Base-by-base conservation (phyloP, 768 basidiomycete genomes). In the Tremella mesenterica region DNA sequence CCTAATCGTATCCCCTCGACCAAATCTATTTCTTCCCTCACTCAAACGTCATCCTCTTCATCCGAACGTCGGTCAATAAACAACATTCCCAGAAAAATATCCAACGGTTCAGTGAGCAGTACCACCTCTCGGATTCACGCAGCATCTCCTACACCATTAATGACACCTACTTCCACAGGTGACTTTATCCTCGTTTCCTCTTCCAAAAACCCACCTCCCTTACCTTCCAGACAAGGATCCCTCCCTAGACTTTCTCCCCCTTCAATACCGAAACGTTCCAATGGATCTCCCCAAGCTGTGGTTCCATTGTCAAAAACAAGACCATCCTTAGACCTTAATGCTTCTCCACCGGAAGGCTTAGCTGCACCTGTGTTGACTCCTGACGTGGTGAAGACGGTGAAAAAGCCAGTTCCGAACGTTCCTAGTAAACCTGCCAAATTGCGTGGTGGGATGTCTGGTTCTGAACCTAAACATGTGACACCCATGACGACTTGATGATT, bases 81-180 rank as follows among this genome's bases (percentile, higher is more conserved):
- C 4, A 16, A 20, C 6, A 46, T 46, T 26, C 7, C 20, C 4
- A 20, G 36, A 23, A 38, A 50, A 23, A 23, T 27, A 7, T 48
- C 44, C 13, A 44, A 44, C 14, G 16, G 13, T 18, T 27, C 33
- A 44, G 16, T 28, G 14, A 30, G 20, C 49, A 43, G 7, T 23
- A 25, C 21, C 8, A 14, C n/a, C 8, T 28, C 44, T 16, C 4
- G 44, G 5, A 46, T 46, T 16, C 28, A n/a, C 7, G n/a, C 44
- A 16, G n/a, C 44, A 9, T 46, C 44, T 16, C 27, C 44, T 28
- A 39, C 56, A 7, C 56, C 60, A 10, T 26, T 29, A 2, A 45
- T 67, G 3, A 63, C 61, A 12, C 61, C 65, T 5, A 50, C 57
- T 4, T 59, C 61, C 13, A 67, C 65, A 10, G 65, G 65, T 8